Evolutionary conservation across 2,329 filamentous ascomycete genomes (phyloP).

Genomic region (Alternaria gansuensis): DNA sequence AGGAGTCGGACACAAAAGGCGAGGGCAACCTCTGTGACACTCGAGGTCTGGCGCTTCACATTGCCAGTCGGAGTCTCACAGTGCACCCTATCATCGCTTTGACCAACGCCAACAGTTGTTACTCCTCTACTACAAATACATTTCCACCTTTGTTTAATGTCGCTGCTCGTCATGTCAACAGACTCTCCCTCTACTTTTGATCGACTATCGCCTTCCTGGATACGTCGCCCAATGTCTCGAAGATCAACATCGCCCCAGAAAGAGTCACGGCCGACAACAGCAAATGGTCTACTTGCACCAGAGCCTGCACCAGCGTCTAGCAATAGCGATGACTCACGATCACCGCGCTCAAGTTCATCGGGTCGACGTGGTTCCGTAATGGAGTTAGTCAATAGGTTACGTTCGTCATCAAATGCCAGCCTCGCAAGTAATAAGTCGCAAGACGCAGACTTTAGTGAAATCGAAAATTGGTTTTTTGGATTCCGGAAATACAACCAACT

Average conservation of each 20-base stretch:
- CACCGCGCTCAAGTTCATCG: conserved; percentile 34
- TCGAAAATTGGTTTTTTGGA: conserved; percentile 43
- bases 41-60: background rate
- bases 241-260: conserved; percentile 26
- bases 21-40: conserved; percentile 17
- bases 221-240: conserved; percentile 30
- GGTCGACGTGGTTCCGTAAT: conserved; percentile 34
- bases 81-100: conserved; percentile 13
- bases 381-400: conserved; percentile 38
- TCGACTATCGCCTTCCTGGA: conserved; percentile 37
- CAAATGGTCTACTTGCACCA: conserved; percentile 29
- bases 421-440: conserved; percentile 27
- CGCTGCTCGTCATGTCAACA: conserved; percentile 40
- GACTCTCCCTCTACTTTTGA: conserved; percentile 33
- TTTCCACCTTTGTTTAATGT: conserved; percentile 28
- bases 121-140: background rate
- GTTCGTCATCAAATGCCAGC: conserved; percentile 42
- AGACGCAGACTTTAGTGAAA: conserved; percentile 37
- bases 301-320: conserved; percentile 32
- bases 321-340: conserved; percentile 41
- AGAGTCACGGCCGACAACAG: conserved; percentile 29
- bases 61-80: conserved; percentile 2
- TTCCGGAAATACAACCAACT: conserved; percentile 47
- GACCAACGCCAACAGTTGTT: background rate
- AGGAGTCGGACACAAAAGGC: conserved; percentile 16